Evolutionary conservation across 1,284 basidiomycete genomes (phyloP), one percentile per base, ranked within the genome.

Genomic region (Blastosporella zonata): DNA sequence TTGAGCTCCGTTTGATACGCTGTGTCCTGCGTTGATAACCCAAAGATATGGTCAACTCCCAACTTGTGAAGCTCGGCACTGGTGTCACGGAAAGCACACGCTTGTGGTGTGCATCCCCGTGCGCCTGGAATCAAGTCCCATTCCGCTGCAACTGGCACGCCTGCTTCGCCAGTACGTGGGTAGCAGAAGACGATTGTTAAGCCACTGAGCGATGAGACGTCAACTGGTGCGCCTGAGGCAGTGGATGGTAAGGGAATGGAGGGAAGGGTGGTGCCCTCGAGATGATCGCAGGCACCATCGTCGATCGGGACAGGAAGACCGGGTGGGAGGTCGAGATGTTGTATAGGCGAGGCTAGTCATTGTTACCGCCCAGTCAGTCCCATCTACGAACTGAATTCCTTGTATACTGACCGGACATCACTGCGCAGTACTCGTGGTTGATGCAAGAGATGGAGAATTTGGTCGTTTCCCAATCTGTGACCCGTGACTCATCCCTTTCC

Each of bases 71-170:
- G 52, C 29, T 59, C 56, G 34, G 50, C 29, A 12, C 33, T 50
- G 29, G 50, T 47, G 39, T 59, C 58, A 21, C 58, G 54, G 50
- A 55, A 57, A 17, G 54, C 53, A 38, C 58, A 59, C 13, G 50
- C 56, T 9, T 59, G 57, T n/a, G 57, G 57, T 9, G 57, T 55
- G 45, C 57, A 59, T 20, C 57, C 57, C 18, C 57, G 51, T 9
- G 57, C 57, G 28, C 57, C 57, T n/a, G 57, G 57, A 38, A 59
- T 57, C 20, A 57, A 15, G 38, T 59, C 45, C 57, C 57, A 59
- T 10, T 34, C 43, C 41, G 45, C 49, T 18, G 57, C 54, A 9
- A 59, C 44, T 20, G 34, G 40, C 20, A 56, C 50, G 10, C 49
- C 50, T 6, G 55, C 52, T 35, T 49, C 50, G 7, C 54, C 56